These are phyloP conservation scores for Trichoderma arundinaceum DNA, from an alignment of 2,329 filamentous ascomycete species.

Conservation along the genomic window DNA sequence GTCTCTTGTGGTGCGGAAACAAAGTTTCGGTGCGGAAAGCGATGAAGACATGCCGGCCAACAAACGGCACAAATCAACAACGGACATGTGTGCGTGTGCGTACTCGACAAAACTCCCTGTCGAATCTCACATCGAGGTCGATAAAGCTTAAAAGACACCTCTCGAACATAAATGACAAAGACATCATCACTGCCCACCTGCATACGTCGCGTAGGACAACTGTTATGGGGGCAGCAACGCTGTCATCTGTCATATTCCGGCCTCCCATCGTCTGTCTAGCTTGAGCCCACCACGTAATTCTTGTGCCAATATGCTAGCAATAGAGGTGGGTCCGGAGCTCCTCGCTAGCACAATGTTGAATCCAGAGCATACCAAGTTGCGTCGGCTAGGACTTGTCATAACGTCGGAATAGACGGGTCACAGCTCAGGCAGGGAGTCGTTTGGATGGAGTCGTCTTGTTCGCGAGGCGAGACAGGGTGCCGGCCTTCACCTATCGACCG, in stretches of 20 bases:
- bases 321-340: constrained; percentile 1
- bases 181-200: constrained; percentile 16
- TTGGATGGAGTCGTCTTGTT: neutral
- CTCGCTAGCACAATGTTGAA: neutral
- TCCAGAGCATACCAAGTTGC: constrained; percentile 18
- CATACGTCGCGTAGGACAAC: constrained; percentile 13
- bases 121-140: neutral
- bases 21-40: constrained; percentile 18
- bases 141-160: neutral
- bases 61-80: neutral
- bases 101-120: constrained; percentile 1
- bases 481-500: neutral
- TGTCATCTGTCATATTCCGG: constrained; percentile 30
- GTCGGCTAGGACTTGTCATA: constrained; percentile 9
- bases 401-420: constrained; percentile 12
- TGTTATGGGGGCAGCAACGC: neutral
- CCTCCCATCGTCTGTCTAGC: neutral
- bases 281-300: constrained; percentile 20
- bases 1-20: constrained; percentile 8
- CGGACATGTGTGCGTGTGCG: neutral
- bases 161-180: constrained; percentile 10
- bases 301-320: constrained; percentile 6
- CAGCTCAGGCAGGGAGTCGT: neutral
- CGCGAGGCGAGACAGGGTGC: constrained; percentile 8
- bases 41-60: constrained; percentile 13